Conservation (phyloP, 2,329 filamentous ascomycete genomes). For the Xylariaceae sp. region DNA sequence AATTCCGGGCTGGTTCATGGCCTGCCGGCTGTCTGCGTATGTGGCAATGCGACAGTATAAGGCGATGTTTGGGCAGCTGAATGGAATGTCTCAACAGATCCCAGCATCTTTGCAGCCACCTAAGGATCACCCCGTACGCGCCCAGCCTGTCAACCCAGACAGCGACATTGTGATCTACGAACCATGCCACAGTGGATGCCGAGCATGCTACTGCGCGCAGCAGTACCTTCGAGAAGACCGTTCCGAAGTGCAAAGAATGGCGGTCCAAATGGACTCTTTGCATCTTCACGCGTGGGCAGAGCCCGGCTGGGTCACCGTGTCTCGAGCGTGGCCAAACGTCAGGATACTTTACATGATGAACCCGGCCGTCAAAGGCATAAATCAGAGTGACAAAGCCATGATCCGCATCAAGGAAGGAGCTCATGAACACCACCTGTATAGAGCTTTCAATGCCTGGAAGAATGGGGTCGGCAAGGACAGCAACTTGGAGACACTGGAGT, state of each 20-base stretch:
- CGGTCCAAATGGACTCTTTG: constrained; percentile 28
- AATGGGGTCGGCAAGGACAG: constrained; percentile 20
- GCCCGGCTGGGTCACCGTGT: constrained; percentile 29
- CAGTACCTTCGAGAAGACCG: constrained; percentile 29
- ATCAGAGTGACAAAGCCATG: constrained; percentile 27
- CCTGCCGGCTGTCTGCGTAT: constrained; percentile 19
- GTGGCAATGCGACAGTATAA: constrained; percentile 23
- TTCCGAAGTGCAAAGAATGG: constrained; percentile 23
- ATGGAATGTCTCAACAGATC: not conserved
- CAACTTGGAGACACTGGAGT: constrained; percentile 25
- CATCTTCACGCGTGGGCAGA: constrained; percentile 15
- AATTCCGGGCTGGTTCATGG: constrained; percentile 27
- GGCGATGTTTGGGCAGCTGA: constrained; percentile 22
- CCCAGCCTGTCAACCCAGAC: constrained; percentile 24
- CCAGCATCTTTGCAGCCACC: not conserved
- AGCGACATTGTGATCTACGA: constrained; percentile 30
- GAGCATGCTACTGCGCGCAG: constrained; percentile 28
- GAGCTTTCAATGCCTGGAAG: constrained; percentile 31
- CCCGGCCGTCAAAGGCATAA: constrained; percentile 24
- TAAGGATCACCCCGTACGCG: not conserved
- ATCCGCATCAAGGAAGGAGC: constrained; percentile 24
- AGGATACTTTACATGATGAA: constrained; percentile 31
- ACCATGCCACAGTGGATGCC: constrained; percentile 30
- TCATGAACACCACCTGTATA: constrained; percentile 22
- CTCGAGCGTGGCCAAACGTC: constrained; percentile 28